Percentiles rank a stretch among this genome's conserved stretches.
phyloP scores from a whole-genome alignment of 495 filamentous ascomycete species.

The Penicillium atrosanguineum region DNA sequence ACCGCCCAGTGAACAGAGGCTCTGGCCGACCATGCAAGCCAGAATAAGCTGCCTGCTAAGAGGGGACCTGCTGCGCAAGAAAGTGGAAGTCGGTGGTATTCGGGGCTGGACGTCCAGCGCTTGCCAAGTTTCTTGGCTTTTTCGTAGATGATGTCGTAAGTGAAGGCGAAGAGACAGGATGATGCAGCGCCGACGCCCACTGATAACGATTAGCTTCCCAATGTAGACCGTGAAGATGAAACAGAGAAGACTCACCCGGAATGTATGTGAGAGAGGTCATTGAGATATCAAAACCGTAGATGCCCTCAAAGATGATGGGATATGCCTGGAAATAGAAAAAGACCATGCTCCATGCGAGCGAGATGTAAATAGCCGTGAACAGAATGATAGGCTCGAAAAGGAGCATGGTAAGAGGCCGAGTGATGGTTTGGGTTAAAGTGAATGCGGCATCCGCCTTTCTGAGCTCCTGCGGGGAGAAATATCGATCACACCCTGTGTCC shows the following conservation, averaged over 20 bases:
- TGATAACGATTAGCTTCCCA: slow-evolving; percentile 15
- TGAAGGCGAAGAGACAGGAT: slow-evolving; percentile 42
- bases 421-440: slow-evolving; percentile 43
- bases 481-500: slow-evolving; percentile 47
- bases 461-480: slow-evolving; percentile 40
- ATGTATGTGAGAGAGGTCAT: slow-evolving; percentile 43
- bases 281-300: slow-evolving; percentile 35
- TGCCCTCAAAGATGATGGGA: slow-evolving; percentile 58
- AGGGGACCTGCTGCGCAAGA: slow-evolving; percentile 65
- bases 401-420: slow-evolving; percentile 47
- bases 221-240: not conserved
- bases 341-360: slow-evolving; percentile 71
- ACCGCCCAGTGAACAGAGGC: slow-evolving; percentile 58
- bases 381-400: slow-evolving; percentile 61
- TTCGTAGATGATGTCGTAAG: slow-evolving; percentile 54
- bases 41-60: slow-evolving; percentile 63
- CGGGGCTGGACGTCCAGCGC: slow-evolving; percentile 48
- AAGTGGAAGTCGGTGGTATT: slow-evolving; percentile 63
- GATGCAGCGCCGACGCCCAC: slow-evolving; percentile 37
- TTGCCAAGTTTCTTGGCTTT: slow-evolving; percentile 35
- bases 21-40: slow-evolving; percentile 67
- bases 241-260: slow-evolving; percentile 29
- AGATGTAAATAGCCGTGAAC: slow-evolving; percentile 65
- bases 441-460: slow-evolving; percentile 38
- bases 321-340: slow-evolving; percentile 68